phyloP scores from a whole-genome alignment of 352 stramenopile species.

The Lagenidium sp. region DNA sequence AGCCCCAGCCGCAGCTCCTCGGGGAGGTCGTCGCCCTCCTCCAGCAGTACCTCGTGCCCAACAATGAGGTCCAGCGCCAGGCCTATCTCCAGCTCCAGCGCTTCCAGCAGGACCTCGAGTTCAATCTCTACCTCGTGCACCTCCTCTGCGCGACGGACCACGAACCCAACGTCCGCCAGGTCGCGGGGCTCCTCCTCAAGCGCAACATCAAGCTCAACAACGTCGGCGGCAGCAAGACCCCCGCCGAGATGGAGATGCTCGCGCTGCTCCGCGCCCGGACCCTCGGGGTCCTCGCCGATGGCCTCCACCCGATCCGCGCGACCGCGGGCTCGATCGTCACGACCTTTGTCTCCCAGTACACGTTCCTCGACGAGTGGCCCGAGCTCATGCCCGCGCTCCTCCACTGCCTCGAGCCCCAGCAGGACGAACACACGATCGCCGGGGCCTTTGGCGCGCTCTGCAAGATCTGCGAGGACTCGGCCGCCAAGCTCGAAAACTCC shows the following conservation, averaged over 20 bases:
- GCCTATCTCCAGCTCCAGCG: constrained; percentile 78
- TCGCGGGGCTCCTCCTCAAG: constrained; percentile 79
- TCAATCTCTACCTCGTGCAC: constrained; percentile 85
- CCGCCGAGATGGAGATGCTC: constrained; percentile 64
- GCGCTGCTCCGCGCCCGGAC: constrained; percentile 74
- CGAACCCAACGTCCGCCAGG: constrained; percentile 60
- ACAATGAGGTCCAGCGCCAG: constrained; percentile 81
- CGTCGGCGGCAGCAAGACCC: constrained; percentile 32
- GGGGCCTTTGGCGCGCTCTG: constrained; percentile 78
- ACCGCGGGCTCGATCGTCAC: constrained; percentile 71
- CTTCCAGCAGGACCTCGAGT: constrained; percentile 85
- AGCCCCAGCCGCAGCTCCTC: constrained; percentile 65
- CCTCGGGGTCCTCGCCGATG: constrained; percentile 54
- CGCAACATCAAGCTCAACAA: constrained; percentile 80
- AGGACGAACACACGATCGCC: constrained; percentile 58
- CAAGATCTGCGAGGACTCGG: constrained; percentile 89
- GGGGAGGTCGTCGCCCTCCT: constrained; percentile 72
- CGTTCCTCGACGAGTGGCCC: constrained; percentile 83
- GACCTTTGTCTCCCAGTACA: constrained; percentile 83
- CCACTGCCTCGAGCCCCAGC: constrained; percentile 40
- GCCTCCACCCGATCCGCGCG: constrained; percentile 60
- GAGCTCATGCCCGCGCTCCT: constrained; percentile 78
- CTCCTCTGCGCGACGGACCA: constrained; percentile 54
- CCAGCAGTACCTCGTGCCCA: constrained; percentile 72
- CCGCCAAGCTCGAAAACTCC: constrained; percentile 83